Conservation (phyloP, 2,329 filamentous ascomycete species). For the Apiospora koreana region DNA sequence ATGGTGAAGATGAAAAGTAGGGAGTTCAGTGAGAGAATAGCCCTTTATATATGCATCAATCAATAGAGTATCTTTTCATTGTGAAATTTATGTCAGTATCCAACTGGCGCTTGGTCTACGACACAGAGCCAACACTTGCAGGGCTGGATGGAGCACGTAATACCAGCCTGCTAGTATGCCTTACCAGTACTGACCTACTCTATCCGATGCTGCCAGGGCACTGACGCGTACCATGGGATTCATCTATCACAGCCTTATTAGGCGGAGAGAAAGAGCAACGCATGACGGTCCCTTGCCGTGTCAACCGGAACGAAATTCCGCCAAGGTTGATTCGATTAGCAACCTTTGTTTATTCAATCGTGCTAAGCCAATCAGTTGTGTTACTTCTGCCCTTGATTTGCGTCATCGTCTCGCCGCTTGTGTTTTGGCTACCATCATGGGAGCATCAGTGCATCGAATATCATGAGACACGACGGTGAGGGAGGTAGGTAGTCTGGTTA, state of each 20-base stretch:
- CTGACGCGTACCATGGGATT: background rate
- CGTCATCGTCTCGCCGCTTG: background rate
- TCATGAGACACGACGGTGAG: background rate
- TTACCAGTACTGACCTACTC: background rate
- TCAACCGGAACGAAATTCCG: too few species aligned
- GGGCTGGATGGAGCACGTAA: background rate
- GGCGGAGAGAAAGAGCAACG: background rate
- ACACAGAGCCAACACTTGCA: background rate
- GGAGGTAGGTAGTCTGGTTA: background rate
- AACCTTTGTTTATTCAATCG: too few species aligned
- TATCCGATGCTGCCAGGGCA: background rate
- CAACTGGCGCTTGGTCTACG: background rate
- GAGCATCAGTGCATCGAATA: background rate
- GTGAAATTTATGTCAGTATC: background rate
- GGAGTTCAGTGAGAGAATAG: background rate
- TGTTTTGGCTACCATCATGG: background rate
- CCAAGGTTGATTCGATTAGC: too few species aligned
- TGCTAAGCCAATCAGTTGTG: too few species aligned
- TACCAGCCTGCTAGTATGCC: background rate
- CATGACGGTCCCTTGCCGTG: too few species aligned
- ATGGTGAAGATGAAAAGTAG: background rate
- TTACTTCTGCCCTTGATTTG: background rate
- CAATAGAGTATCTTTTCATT: background rate
- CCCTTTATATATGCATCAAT: background rate
- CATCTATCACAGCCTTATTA: background rate